These are phyloP conservation scores for Dioscorea dumetorum DNA, from an alignment of 106 monocot species.

Conservation along the genomic window DNA sequence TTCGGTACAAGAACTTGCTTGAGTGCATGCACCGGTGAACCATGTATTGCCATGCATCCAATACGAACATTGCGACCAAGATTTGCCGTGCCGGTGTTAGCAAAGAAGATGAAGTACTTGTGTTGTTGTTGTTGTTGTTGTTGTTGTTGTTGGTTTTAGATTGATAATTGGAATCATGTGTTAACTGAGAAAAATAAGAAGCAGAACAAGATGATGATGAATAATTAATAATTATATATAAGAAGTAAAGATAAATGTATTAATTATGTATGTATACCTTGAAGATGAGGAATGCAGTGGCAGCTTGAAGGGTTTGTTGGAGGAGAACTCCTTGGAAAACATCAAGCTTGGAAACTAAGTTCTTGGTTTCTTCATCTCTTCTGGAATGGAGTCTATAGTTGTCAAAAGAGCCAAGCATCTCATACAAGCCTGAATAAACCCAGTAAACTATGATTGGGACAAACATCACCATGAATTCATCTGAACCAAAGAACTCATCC, in stretches of 20 bases:
- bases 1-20: constrained; percentile 74
- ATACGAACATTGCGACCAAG: constrained; percentile 61
- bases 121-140: too few relatives aligned
- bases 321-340: constrained; percentile 70
- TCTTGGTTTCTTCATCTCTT: constrained; percentile 66
- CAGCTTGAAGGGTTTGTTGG: constrained; percentile 62
- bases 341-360: constrained; percentile 33
- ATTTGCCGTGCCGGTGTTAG: constrained; percentile 21
- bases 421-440: constrained; percentile 77
- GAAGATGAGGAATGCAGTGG: constrained; percentile 53
- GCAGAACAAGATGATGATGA: constrained; percentile 10
- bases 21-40: constrained; percentile 89
- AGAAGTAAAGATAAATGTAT: too few relatives aligned
- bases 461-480: constrained; percentile 74
- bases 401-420: constrained; percentile 53
- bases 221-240: constrained; percentile 12
- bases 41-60: constrained; percentile 95
- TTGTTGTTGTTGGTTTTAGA: too few relatives aligned
- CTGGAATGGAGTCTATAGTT: constrained; percentile 57
- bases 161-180: background rate
- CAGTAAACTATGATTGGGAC: constrained; percentile 74
- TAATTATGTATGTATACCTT: constrained; percentile 39
- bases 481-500: constrained; percentile 5
- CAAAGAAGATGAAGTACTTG: too few relatives aligned
- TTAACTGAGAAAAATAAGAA: constrained; percentile 36